Percentiles rank a stretch among this genome's conserved stretches.
Evolutionary conservation across 345 rosid genomes (phyloP).

Genomic region (Eutrema japonicum): DNA sequence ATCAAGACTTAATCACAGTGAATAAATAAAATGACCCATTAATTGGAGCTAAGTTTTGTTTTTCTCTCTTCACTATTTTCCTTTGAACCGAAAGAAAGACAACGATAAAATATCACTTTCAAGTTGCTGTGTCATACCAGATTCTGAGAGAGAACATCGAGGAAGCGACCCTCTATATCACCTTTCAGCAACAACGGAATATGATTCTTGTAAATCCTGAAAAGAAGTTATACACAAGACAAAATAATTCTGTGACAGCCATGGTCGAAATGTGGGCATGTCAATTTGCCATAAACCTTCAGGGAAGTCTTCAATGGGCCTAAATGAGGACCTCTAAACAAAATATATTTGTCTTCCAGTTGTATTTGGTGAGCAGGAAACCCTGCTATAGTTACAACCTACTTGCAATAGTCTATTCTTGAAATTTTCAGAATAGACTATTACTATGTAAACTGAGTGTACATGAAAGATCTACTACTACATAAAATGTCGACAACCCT

Average conservation of each 20-base stretch:
- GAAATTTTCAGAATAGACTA: slow-evolving; percentile 10
- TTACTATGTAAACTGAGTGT: not conserved
- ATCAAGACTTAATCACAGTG: slow-evolving; percentile 24
- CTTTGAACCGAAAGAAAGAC: slow-evolving; percentile 12
- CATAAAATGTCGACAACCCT: slow-evolving; percentile 15
- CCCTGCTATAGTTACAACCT: slow-evolving; percentile 8
- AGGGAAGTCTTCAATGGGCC: not conserved
- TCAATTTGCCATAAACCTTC: slow-evolving; percentile 9
- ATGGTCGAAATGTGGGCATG: slow-evolving; percentile 14
- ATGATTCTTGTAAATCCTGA: slow-evolving; percentile 83
- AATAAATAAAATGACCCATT: not conserved
- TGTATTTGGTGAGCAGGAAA: slow-evolving; percentile 2
- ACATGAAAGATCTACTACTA: slow-evolving; percentile 13
- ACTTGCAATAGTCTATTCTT: slow-evolving; percentile 21
- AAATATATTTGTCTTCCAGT: not conserved
- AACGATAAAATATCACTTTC: not conserved
- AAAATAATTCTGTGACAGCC: not conserved
- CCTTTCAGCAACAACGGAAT: slow-evolving; percentile 66
- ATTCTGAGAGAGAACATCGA: slow-evolving; percentile 59
- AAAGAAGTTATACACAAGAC: slow-evolving; percentile 23
- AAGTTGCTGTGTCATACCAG: slow-evolving; percentile 55
- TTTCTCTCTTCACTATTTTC: not conserved
- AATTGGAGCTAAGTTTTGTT: not conserved
- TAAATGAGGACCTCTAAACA: not conserved
- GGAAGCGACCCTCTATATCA: slow-evolving; percentile 50